These are phyloP conservation scores for Fusarium pseudocircinatum DNA, from an alignment of 2,329 filamentous ascomycete species.

Conservation along the genomic window DNA sequence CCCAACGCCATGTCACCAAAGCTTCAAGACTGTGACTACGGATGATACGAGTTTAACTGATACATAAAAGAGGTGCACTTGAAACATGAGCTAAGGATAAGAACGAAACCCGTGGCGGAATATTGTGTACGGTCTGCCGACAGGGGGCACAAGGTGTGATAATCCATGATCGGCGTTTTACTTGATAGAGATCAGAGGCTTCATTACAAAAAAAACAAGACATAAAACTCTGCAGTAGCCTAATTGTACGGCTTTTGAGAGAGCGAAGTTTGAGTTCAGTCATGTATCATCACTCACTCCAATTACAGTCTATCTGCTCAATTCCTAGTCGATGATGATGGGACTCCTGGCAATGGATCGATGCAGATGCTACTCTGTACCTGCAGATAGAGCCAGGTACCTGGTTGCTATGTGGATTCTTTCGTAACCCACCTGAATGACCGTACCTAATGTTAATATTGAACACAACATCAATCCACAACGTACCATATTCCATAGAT, in stretches of 20 bases:
- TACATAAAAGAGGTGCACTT: neutral
- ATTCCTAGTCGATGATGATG: neutral
- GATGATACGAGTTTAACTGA: neutral
- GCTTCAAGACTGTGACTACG: too few species aligned
- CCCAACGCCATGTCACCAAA: neutral
- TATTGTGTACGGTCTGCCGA: neutral
- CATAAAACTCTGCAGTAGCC: neutral
- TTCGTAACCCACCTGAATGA: conserved; percentile 1
- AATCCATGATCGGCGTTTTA: neutral
- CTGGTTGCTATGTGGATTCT: neutral
- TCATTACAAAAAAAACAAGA: neutral
- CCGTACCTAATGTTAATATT: neutral
- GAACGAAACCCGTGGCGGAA: neutral
- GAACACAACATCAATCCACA: neutral
- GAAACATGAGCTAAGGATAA: neutral
- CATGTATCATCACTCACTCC: neutral
- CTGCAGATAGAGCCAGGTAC: neutral
- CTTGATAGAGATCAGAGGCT: neutral
- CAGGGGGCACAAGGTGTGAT: neutral
- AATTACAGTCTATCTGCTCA: neutral
- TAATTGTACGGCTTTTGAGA: neutral
- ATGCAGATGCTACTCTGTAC: neutral
- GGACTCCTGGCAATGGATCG: neutral
- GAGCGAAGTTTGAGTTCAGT: neutral
- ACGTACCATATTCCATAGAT: neutral